Conservation (phyloP, 164 flowering plant genomes). For the Saururus chinensis region DNA sequence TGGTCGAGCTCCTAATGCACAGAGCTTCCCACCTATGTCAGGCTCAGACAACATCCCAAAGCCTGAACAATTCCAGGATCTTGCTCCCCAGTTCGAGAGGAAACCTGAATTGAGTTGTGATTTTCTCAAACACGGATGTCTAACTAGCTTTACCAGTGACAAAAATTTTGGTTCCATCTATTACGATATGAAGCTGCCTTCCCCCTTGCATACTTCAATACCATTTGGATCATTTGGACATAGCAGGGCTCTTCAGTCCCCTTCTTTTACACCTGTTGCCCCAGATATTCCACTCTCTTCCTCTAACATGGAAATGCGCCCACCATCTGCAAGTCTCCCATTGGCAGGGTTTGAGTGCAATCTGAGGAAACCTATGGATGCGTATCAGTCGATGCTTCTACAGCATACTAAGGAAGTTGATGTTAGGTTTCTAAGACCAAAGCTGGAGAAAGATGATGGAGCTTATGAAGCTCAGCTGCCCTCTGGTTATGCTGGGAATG, state of each 20-base stretch:
- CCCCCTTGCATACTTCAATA: conserved; percentile 25
- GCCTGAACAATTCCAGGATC: conserved; percentile 36
- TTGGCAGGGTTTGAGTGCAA: conserved; percentile 21
- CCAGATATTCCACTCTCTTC: conserved; percentile 32
- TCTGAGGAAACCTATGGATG: conserved; percentile 14
- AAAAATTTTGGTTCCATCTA: conserved; percentile 29
- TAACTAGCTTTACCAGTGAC: conserved; percentile 30
- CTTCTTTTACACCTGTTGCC: conserved; percentile 16
- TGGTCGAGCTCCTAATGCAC: conserved; percentile 17
- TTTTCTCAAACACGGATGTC: conserved; percentile 23
- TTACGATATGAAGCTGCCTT: conserved; percentile 49
- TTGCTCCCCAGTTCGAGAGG: conserved; percentile 31
- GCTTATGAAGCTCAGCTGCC: conserved; percentile 24
- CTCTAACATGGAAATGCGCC: conserved; percentile 22
- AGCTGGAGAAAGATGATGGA: conserved; percentile 55
- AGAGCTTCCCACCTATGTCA: conserved; percentile 18
- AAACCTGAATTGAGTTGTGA: conserved; percentile 30
- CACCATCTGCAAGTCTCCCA: conserved; percentile 22
- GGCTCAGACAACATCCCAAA: conserved; percentile 30
- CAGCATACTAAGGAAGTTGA: conserved; percentile 35
- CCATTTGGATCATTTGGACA: conserved; percentile 31
- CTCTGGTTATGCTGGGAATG: conserved; percentile 23
- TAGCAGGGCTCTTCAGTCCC: conserved; percentile 13
- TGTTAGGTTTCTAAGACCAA: conserved; percentile 35
- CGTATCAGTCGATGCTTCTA: conserved; percentile 22